A percentile compares a stretch with the other conserved stretches of the same genome.
These are phyloP conservation scores for Escovopsis sp. DNA, from an alignment of 2,329 filamentous ascomycete genomes.

Conservation along the genomic window DNA sequence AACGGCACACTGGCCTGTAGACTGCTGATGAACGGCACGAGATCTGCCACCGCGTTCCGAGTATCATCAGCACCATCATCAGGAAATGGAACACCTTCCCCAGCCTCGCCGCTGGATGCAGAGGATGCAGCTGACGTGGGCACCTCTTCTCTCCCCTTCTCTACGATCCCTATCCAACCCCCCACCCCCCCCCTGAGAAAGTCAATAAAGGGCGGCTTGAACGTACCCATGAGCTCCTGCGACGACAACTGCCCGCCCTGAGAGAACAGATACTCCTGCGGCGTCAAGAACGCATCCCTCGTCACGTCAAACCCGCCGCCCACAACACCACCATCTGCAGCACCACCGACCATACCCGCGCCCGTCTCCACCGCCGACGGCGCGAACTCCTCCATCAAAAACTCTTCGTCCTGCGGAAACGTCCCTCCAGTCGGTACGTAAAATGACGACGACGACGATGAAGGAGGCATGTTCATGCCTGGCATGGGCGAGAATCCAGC, in stretches of 20 bases:
- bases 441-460: constrained; percentile 20
- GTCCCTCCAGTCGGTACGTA: constrained; percentile 20
- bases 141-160: too few species aligned
- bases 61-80: too few species aligned
- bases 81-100: too few species aligned
- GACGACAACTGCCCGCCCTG: constrained; percentile 14
- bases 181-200: neutral
- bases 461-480: constrained; percentile 20
- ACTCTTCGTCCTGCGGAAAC: constrained; percentile 11
- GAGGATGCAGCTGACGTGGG: too few species aligned
- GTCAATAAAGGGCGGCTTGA: neutral
- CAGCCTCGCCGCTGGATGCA: too few species aligned
- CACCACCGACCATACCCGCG: constrained; percentile 9
- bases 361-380: constrained; percentile 9
- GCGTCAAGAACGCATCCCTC: constrained; percentile 18
- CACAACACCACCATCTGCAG: too few species aligned
- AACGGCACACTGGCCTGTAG: constrained; percentile 18
- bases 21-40: constrained; percentile 15
- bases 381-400: constrained; percentile 12
- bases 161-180: too few species aligned
- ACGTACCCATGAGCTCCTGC: constrained; percentile 11
- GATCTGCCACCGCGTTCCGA: too few species aligned
- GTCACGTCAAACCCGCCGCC: constrained; percentile 13
- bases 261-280: constrained; percentile 24
- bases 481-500: constrained; percentile 26